phyloP scores from a whole-genome alignment of 352 stramenopile species.

The Globisporangium okanoganense region DNA sequence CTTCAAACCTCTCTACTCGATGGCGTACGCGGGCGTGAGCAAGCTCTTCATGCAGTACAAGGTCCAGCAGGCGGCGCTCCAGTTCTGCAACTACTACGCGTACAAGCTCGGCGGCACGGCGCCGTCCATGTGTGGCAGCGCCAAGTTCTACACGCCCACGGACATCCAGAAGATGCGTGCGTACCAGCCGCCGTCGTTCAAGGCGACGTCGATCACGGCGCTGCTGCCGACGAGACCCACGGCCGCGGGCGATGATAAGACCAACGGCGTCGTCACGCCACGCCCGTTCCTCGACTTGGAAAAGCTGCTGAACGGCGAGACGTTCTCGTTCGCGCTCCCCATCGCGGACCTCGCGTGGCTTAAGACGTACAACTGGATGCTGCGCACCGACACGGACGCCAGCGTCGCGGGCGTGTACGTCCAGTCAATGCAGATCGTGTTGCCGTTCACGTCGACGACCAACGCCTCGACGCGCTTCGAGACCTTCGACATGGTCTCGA shows the following conservation, averaged over 20 bases:
- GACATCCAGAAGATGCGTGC: constrained; percentile 6
- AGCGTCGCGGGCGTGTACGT: not conserved
- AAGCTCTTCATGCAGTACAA: constrained; percentile 17
- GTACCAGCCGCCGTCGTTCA: not conserved
- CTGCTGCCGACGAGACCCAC: not conserved
- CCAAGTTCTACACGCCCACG: not conserved
- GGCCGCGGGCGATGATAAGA: not conserved
- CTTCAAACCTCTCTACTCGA: constrained; percentile 17
- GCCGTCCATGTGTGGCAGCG: constrained; percentile 10
- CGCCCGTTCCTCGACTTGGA: not conserved
- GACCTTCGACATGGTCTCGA: not conserved
- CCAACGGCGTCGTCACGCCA: not conserved
- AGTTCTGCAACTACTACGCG: constrained; percentile 21
- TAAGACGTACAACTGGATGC: not conserved
- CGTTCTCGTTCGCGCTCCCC: not conserved
- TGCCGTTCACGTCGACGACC: constrained; percentile 2
- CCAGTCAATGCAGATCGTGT: constrained; percentile 2
- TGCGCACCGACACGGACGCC: not conserved
- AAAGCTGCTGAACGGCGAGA: not conserved
- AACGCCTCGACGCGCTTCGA: not conserved
- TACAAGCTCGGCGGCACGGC: constrained; percentile 14
- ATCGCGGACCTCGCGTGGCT: not conserved
- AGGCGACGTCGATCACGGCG: not conserved
- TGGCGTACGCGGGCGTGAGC: constrained; percentile 12
- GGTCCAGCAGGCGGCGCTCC: constrained; percentile 16